Evolutionary conservation across 345 rosid genomes (phyloP).

Genomic region (Syzygium aqueum): DNA sequence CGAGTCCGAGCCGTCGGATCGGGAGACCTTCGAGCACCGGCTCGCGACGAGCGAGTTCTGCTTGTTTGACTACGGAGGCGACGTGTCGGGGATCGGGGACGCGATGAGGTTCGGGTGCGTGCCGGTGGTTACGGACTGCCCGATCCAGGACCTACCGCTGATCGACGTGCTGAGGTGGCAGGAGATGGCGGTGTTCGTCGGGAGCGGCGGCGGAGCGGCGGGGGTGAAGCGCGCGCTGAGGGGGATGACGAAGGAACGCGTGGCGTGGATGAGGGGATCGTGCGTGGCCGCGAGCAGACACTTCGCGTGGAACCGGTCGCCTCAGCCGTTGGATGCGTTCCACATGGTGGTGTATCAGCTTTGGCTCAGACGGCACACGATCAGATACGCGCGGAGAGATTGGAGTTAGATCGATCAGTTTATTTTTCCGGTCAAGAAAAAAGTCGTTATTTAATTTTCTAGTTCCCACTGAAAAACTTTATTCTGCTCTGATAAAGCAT

Average conservation of each 20-base stretch:
- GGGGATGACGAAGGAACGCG: slow-evolving; percentile 7
- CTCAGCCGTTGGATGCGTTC: slow-evolving; percentile 42
- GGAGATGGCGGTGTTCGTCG: slow-evolving; percentile 31
- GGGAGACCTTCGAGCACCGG: slow-evolving; percentile 11
- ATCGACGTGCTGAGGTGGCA: slow-evolving; percentile 52
- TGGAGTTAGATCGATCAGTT: background rate
- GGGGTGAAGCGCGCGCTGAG: slow-evolving; percentile 24
- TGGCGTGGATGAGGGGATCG: slow-evolving; percentile 19
- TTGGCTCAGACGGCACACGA: slow-evolving; percentile 53
- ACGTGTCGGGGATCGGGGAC: slow-evolving; percentile 25
- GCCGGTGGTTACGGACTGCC: slow-evolving; percentile 43
- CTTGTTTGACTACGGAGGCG: slow-evolving; percentile 34
- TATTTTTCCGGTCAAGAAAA: background rate
- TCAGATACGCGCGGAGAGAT: slow-evolving; percentile 30
- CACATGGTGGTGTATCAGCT: slow-evolving; percentile 52
- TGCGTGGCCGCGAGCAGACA: slow-evolving; percentile 27
- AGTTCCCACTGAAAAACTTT: background rate
- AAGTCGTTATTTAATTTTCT: background rate
- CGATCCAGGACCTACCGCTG: slow-evolving; percentile 50
- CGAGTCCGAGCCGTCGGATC: slow-evolving; percentile 38
- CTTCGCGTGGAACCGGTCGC: slow-evolving; percentile 34
- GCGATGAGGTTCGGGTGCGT: slow-evolving; percentile 51
- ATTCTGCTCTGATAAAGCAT: background rate
- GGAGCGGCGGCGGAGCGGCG: slow-evolving; percentile 13
- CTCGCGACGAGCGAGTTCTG: slow-evolving; percentile 34